Evolutionary conservation across 495 filamentous ascomycete genomes (phyloP).

Genomic region (Trichocladium uniseriatum): DNA sequence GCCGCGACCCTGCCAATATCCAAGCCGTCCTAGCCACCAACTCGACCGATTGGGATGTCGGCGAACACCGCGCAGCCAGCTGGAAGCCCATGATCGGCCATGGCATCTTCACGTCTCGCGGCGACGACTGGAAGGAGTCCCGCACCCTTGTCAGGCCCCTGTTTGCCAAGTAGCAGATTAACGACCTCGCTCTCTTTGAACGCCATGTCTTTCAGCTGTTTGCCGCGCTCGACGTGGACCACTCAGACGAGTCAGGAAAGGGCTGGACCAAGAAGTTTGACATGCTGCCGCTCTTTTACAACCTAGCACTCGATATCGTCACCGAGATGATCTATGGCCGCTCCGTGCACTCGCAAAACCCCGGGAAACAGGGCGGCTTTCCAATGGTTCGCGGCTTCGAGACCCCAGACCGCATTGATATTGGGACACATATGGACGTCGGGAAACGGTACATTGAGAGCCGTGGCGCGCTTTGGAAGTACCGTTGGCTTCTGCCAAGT

Average conservation of each 20-base stretch:
- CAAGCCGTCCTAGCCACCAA: constrained; percentile 51
- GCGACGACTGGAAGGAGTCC: constrained; percentile 55
- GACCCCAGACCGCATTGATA: constrained; percentile 20
- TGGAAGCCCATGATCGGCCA: constrained; percentile 52
- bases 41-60: constrained; percentile 53
- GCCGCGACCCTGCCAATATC: constrained; percentile 54
- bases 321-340: constrained; percentile 69
- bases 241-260: neutral
- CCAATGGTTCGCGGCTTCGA: constrained; percentile 8
- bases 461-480: constrained; percentile 33
- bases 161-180: constrained; percentile 52
- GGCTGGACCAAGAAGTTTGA: constrained; percentile 35
- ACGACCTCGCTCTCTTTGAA: constrained; percentile 51
- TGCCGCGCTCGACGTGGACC: constrained; percentile 18
- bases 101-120: constrained; percentile 65
- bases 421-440: constrained; percentile 38
- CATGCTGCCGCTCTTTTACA: constrained; percentile 56
- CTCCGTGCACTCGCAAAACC: constrained; percentile 30
- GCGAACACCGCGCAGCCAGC: constrained; percentile 33
- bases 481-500: constrained; percentile 41
- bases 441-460: constrained; percentile 39
- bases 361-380: constrained; percentile 7
- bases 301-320: constrained; percentile 57
- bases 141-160: constrained; percentile 54
- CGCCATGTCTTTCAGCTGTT: constrained; percentile 47